phyloP scores from a whole-genome alignment of 495 filamentous ascomycete species.

The Neurospora cerealis region DNA sequence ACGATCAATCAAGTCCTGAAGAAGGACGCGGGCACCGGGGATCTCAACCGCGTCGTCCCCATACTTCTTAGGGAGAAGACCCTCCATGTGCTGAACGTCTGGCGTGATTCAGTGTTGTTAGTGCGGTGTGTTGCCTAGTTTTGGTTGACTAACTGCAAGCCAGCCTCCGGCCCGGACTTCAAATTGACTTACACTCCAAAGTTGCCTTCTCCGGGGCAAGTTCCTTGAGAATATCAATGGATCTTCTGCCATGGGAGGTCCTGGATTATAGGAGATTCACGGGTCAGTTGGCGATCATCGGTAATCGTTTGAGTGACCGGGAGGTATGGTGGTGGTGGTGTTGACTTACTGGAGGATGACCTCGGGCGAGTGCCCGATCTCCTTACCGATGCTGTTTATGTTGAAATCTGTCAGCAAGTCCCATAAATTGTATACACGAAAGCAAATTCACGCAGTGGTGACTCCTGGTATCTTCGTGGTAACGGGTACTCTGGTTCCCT shows the following conservation, averaged over 20 bases:
- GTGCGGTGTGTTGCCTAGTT: background rate
- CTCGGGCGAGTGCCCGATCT: conserved; percentile 72
- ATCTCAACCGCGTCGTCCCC: conserved; percentile 75
- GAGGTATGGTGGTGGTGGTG: background rate
- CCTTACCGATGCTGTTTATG: conserved; percentile 57
- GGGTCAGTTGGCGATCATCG: background rate
- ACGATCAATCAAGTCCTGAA: conserved; percentile 29
- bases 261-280: background rate
- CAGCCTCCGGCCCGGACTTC: background rate
- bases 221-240: conserved; percentile 66
- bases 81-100: conserved; percentile 77
- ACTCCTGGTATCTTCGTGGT: background rate
- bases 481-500: background rate
- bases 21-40: conserved; percentile 48
- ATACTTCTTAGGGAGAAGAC: conserved; percentile 62
- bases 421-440: background rate
- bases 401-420: background rate
- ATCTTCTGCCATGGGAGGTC: conserved; percentile 80
- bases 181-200: conserved; percentile 66
- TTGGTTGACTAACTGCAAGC: background rate
- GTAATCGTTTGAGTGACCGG: background rate
- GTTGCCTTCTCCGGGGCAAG: conserved; percentile 75
- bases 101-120: background rate
- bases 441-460: background rate
- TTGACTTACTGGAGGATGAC: conserved; percentile 54